Base-by-base conservation (phyloP, 345 rosid species). In the Citrus sp. region DNA sequence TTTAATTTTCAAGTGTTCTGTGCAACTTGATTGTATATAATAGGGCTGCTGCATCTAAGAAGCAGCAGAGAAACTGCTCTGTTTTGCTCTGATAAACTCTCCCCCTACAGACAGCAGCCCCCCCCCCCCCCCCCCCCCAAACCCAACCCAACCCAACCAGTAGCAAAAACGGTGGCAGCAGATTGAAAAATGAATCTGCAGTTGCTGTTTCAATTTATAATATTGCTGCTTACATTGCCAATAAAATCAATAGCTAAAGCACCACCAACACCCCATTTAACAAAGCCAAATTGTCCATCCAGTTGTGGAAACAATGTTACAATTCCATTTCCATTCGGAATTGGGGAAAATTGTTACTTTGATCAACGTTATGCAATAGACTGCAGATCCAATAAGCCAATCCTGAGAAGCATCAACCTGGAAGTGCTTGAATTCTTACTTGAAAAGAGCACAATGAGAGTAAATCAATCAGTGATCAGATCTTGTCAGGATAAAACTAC, bases 311-410 rank as follows among this genome's bases (percentile, higher is more conserved):
- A 73, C 22, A 61, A 61, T 63, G 67, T 73, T 56, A 0, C 6
- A 3, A 73, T 73, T 14, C 55, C 55, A 35, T 73, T 34, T 59
- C 76, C 76, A n/a, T 73, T 59, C 27, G 76, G 76, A 24, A 14
- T 59, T 7, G 67, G 67, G 25, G 6, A 30, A 18, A 9, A 35
- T 73, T 73, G 76, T 25, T 73, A 22, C 34, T 22, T 73, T 18
- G n/a, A 73, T 7, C 4, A 58, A 6, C 25, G 18, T n/a, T 35
- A 35, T 60, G 76, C 32, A 3, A 10, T 73, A 24, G 34, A 35
- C 9, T 73, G 55, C 55, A 73, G 18, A n/a, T 73, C 37, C 14
- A 9, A 7, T 5, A 72, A 55, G 63, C 30, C 64, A 55, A 34
- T 55, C 10, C 40, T 72, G 9, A 55, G 13, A 21, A 21, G 46